Conservation (phyloP, 2,329 filamentous ascomycete species). For the Fusarium palustre region DNA sequence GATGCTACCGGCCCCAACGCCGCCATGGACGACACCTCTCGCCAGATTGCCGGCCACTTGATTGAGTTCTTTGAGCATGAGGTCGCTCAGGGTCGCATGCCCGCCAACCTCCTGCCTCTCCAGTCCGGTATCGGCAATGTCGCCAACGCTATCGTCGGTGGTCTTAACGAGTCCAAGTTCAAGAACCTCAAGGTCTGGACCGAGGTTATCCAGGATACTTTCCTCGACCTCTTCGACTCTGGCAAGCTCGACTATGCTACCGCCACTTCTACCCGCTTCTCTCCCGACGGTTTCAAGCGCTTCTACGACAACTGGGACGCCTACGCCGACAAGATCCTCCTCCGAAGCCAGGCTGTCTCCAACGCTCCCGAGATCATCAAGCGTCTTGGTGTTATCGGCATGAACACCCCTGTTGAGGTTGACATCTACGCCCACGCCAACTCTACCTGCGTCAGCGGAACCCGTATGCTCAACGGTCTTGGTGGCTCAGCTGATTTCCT, state of each 20-base stretch:
- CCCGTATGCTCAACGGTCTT: conserved; percentile 87
- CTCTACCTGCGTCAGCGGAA: conserved; percentile 89
- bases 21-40: conserved; percentile 78
- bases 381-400: conserved; percentile 86
- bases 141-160: conserved; percentile 90
- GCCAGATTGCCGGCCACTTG: conserved; percentile 79
- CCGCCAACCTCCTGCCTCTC: conserved; percentile 79
- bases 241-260: conserved; percentile 91
- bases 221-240: conserved; percentile 91
- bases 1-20: conserved; percentile 80
- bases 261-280: conserved; percentile 90
- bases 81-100: conserved; percentile 80
- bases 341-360: conserved; percentile 88
- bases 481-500: conserved; percentile 87
- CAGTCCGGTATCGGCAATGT: conserved; percentile 95
- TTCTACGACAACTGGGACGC: conserved; percentile 89
- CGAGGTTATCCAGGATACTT: conserved; percentile 91
- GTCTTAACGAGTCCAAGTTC: conserved; percentile 84
- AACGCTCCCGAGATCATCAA: conserved; percentile 93
- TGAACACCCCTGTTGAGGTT: conserved; percentile 95
- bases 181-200: conserved; percentile 92
- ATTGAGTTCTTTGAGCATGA: conserved; percentile 90
- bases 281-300: conserved; percentile 88
- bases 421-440: conserved; percentile 96
- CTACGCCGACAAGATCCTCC: conserved; percentile 84